A percentile compares a stretch with the other conserved stretches of the same genome.
These are phyloP conservation scores for Puccinia polysora DNA, from an alignment of 1,284 basidiomycete genomes.

Conservation along the genomic window DNA sequence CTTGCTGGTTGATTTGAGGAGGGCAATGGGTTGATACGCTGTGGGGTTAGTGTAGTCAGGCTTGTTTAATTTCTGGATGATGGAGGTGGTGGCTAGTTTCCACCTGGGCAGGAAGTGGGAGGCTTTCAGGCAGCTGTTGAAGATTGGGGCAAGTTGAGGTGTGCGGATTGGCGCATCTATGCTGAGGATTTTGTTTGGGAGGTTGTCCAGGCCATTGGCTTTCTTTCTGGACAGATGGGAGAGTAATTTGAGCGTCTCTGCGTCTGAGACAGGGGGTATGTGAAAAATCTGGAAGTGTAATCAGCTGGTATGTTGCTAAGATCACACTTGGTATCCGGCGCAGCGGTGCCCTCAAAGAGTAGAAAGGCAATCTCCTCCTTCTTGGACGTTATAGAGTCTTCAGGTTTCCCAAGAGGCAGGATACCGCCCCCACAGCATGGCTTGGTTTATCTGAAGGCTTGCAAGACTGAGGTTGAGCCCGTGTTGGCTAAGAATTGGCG, in stretches of 20 bases:
- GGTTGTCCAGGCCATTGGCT: not conserved
- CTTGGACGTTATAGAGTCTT: not conserved
- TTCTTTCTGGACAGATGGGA: not conserved
- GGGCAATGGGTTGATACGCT: slow-evolving; percentile 7
- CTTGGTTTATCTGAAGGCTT: not conserved
- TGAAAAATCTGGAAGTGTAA: not conserved
- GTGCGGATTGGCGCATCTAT: not conserved
- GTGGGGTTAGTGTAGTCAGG: not conserved
- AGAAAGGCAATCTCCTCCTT: not conserved
- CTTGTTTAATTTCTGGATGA: not conserved
- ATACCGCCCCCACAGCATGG: not conserved
- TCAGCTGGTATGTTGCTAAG: not conserved
- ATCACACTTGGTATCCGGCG: not conserved
- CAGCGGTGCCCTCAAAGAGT: slow-evolving; percentile 6
- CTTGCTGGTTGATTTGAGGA: slow-evolving; percentile 1
- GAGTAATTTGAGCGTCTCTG: not conserved
- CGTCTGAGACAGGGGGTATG: not conserved
- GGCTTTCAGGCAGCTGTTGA: not conserved
- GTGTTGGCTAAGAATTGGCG: not conserved
- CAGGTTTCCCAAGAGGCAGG: not conserved
- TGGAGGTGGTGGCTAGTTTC: not conserved
- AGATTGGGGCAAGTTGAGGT: not conserved
- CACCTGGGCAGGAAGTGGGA: not conserved
- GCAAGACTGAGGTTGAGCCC: not conserved
- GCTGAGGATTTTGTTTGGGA: not conserved